Base-by-base conservation (phyloP, 2,329 filamentous ascomycete genomes). In the Colletotrichum theobromicola region DNA sequence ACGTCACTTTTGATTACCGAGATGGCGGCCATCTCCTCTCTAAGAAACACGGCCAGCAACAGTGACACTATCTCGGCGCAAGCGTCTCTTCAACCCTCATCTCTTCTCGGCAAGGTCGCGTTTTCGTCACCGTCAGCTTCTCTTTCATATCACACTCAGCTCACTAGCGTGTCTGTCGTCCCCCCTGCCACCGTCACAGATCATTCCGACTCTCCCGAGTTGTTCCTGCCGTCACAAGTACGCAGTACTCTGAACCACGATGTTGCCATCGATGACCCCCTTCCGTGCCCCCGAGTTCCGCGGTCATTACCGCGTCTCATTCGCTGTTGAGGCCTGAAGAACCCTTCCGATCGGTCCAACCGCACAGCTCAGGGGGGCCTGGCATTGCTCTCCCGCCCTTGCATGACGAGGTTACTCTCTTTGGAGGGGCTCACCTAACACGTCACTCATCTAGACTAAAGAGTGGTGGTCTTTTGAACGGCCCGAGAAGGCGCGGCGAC, bases 321-420 rank as follows among this genome's bases (percentile, higher is more conserved):
- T 72, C 35, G 62, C 62, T 35, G 35, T 37, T n/a, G 35, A 61
- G 30, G 9, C 21, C 32, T 10, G 35, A 58, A 28, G 15, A 28
- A 13, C 26, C 13, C 8, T n/a, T 21, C 18, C 42, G 32, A 63
- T 63, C 68, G 46, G 63, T 57, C 57, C 57, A 28, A 62, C 55
- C 32, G 26, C 12, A 42, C 37, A 55, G 61, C 62, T 24, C 68
- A 61, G 42, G 67, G 60, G 58, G 32, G 62, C 55, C 57, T 57
- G 24, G 68, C 28, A 46, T 42, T 67, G 24, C 18, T 53, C 55
- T 71, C 32, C 72, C 68, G 68, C 68, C 57, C 63, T 63, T 72
- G 68, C 68, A 63, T 75, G 68, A 72, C 9, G 53, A 63, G 57
- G 68, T 37, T 67, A 26, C 63, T 35, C 6, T 62, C 42, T 58